Evolutionary conservation across 2,329 filamentous ascomycete genomes (phyloP).

Genomic region (Nigrograna mackinnonii): DNA sequence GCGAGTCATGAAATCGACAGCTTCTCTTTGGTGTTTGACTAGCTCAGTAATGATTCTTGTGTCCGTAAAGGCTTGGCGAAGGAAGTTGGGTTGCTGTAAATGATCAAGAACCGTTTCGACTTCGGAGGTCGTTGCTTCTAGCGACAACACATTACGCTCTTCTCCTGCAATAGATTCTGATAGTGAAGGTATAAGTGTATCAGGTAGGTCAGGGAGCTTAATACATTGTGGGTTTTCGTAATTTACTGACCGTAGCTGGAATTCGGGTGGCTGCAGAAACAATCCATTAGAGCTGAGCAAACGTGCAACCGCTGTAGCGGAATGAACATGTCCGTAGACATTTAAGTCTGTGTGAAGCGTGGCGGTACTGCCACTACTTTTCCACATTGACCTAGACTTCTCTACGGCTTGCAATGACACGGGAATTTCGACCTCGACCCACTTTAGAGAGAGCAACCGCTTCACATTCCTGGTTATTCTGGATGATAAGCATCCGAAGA

Average conservation of each 20-base stretch:
- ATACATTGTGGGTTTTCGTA: constrained; percentile 14
- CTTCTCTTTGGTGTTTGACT: constrained; percentile 13
- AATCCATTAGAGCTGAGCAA: background rate
- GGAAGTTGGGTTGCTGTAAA: background rate
- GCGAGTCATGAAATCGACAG: constrained; percentile 13
- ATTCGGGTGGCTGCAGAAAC: constrained; percentile 6
- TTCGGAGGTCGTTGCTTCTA: constrained; percentile 1
- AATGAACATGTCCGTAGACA: constrained; percentile 6
- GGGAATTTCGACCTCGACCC: background rate
- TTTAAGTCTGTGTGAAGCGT: constrained; percentile 2
- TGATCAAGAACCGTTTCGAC: constrained; percentile 4
- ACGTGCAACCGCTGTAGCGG: constrained; percentile 1
- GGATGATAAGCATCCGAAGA: too few relatives aligned
- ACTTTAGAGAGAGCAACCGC: too few relatives aligned
- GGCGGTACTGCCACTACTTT: background rate
- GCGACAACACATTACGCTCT: background rate
- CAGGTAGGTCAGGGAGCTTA: constrained; percentile 5
- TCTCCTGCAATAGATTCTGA: background rate
- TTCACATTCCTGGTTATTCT: too few relatives aligned
- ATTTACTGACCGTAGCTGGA: background rate
- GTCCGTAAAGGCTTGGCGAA: background rate
- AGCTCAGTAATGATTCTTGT: background rate
- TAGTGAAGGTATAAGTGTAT: too few relatives aligned
- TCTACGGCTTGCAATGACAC: background rate
- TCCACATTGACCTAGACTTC: background rate